A percentile compares a stretch with the other conserved stretches of the same genome.
Evolutionary conservation across 139 green algal genomes (phyloP).

Genomic region (Closterium sp.): DNA sequence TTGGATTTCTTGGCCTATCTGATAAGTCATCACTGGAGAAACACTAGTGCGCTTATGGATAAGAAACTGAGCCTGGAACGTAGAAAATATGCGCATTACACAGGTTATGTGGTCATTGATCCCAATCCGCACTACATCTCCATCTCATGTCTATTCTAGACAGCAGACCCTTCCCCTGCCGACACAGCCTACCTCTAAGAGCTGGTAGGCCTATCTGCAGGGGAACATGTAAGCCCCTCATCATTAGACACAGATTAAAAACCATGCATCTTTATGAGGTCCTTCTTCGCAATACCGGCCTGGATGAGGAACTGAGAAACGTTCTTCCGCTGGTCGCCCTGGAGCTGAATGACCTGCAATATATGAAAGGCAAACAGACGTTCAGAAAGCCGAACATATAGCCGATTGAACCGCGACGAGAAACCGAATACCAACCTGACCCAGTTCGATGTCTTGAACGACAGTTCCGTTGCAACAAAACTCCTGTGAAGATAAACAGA

Average conservation of each 20-base stretch:
- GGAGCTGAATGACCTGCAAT: slow-evolving; percentile 91
- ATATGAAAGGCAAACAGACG: slow-evolving; percentile 14
- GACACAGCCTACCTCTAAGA: neutral
- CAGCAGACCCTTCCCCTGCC: slow-evolving; percentile 1
- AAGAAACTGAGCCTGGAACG: no score
- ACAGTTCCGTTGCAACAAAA: slow-evolving; percentile 99
- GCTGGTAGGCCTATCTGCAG: neutral
- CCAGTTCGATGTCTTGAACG: slow-evolving; percentile 93
- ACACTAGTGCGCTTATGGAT: no score
- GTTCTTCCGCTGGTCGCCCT: slow-evolving; percentile 99
- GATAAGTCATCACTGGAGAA: no score
- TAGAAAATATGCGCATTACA: no score
- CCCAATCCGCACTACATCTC: slow-evolving; percentile 16
- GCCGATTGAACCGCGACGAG: neutral
- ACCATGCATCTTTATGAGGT: slow-evolving; percentile 97
- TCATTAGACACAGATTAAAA: slow-evolving; percentile 68
- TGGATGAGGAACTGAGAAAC: slow-evolving; percentile 84
- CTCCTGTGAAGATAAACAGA: slow-evolving; percentile 53
- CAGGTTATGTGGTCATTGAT: neutral
- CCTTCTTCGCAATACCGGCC: slow-evolving; percentile 95
- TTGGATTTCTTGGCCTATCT: no score
- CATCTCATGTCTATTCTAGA: neutral
- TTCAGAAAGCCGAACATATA: slow-evolving; percentile 54
- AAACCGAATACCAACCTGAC: slow-evolving; percentile 43
- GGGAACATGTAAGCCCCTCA: neutral